Evolutionary conservation across 257 asterid genomes (phyloP), one percentile per base, ranked within the genome.

Genomic region (Nicotiana knightiana): DNA sequence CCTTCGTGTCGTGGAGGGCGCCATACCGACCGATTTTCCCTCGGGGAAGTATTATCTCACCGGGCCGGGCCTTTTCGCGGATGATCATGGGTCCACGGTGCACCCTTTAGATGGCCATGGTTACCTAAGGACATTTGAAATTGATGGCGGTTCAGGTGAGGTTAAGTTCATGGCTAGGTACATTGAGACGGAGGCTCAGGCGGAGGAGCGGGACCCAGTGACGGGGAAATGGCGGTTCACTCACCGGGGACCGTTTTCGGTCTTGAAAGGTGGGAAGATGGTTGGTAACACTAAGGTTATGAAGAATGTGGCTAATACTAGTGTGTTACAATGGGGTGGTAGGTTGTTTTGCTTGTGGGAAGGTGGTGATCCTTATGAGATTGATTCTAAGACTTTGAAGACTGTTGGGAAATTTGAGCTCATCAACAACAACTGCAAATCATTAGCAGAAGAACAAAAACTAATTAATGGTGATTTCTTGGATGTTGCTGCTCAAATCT

Each of bases 71-170:
- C 87, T 96, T 46, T 96, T 96, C 83, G 28, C 93, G 33, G 99
- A 96, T 51, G 99, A 96, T 83, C 97, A 96, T 39, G 99, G 99
- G 26, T 96, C 99, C 77, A 96, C 99, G 32, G 99, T 96, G 77
- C 99, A 96, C 90, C 99, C 99, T 48, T 77, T 96, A 7, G 99
- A 96, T 62, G 99, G 99, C 2, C 99, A 94, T 80, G 99, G 99
- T 5, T 96, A 96, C 43, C 86, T 96, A 2, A 87, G 99, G 11
- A 80, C 97, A 13, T 96, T 96, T 79, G 78, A 63, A 3, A 86
- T 94, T 67, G 91, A 91, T 54, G 89, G 90, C 17, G 67, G 26
- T 12, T 81, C 84, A 0, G 93, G 97, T 8, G 54, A 54, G 16
- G 95, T 93, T 58, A 92, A 94, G 76, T 96, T 96, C 90, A 89